A percentile compares a stretch with the other conserved stretches of the same genome.
Conservation (phyloP, 2,329 filamentous ascomycete genomes). For the Penicillium sp. region DNA sequence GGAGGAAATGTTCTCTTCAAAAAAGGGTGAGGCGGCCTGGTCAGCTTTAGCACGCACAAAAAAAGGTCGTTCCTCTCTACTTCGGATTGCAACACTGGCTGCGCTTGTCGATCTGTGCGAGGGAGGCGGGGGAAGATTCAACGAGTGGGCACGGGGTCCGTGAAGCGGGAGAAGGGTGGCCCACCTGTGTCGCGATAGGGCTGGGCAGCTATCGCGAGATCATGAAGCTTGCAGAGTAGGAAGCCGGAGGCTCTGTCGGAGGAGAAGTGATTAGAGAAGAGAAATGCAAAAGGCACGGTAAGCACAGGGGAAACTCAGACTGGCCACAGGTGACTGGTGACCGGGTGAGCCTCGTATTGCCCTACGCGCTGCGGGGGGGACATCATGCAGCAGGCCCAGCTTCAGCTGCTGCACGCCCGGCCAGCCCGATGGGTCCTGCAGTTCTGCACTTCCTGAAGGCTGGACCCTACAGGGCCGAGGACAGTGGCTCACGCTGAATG, state of each 20-base stretch:
- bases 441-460: neutral
- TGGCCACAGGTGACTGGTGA: neutral
- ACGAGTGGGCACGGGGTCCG: neutral
- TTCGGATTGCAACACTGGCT: neutral
- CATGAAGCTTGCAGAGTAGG: neutral
- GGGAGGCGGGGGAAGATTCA: conserved; percentile 1
- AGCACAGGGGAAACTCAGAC: neutral
- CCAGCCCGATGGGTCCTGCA: conserved; percentile 1
- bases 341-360: neutral
- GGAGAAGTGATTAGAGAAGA: conserved; percentile 7
- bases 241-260: neutral
- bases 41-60: neutral
- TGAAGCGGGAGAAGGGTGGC: neutral
- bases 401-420: neutral
- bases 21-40: too few species aligned
- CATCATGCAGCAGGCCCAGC: neutral
- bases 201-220: neutral
- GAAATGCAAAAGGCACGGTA: neutral
- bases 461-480: neutral
- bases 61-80: neutral
- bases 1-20: neutral
- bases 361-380: neutral
- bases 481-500: neutral
- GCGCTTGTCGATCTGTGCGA: conserved; percentile 3
- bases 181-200: neutral